Base-by-base conservation (phyloP, 2,329 filamentous ascomycete genomes). In the Fusarium sp. region DNA sequence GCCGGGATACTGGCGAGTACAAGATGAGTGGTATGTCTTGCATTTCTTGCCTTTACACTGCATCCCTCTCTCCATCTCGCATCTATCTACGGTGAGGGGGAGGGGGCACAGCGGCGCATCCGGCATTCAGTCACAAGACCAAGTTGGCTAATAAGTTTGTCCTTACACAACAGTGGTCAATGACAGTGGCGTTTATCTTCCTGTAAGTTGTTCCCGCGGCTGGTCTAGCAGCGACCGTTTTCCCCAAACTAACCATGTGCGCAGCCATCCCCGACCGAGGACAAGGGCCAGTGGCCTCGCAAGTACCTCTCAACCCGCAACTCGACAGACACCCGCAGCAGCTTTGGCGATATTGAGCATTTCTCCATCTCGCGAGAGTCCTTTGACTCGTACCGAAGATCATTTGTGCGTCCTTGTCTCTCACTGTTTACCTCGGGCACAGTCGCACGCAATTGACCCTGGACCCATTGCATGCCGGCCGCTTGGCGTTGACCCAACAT, bases 361-460 rank as follows among this genome's bases (percentile, higher is more conserved):
- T 98, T 98, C 79, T 94, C 92, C 69, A 98, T 98, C 79, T 97
- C 95, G 39, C 89, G 95, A 76, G 96, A 98, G 82, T 98, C 95
- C 2, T 98, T 98, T 77, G 96, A 98, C 79, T 97, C 95, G 4
- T 98, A 98, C 82, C 88, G 96, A 69, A 90, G 96, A 76, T 98
- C 95, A 70, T 98, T 98, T 84, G 95, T 97, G 88, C 74, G 92
- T 86, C 34, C 40, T 40, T 30, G 7, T 31, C 3, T 10, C 7
- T 27, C 8, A 54, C 31, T 34, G 16, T 10, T 30, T 54, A 3
- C 18, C 11, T 48, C 27, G 16, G 39, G 39, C 30, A 41, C 18
- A 10, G 23, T 16, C 36, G 34, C 10, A 34, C 18, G 39, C 44
- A 60, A 30, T 43, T 43, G 37, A 28, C 39, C 18, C 51, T 10